These are phyloP conservation scores for Kodamaea suecica DNA, from an alignment of 1,139 yeast species.

Conservation along the genomic window DNA sequence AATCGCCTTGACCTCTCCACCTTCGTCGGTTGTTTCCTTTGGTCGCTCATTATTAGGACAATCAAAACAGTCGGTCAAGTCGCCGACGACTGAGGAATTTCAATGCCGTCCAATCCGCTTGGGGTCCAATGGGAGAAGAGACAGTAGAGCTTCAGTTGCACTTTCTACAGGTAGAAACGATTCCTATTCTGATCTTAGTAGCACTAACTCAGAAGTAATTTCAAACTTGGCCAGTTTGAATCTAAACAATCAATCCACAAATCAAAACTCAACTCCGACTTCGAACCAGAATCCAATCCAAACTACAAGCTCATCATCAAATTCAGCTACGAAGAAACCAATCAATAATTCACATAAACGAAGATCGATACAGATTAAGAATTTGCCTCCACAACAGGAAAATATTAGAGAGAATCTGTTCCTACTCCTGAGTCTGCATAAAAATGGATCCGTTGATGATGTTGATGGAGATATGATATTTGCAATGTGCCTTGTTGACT, in stretches of 20 bases:
- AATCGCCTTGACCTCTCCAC: slow-evolving; percentile 1
- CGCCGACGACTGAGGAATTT: slow-evolving; percentile 23
- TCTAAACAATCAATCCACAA: background rate
- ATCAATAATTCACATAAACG: slow-evolving; percentile 3
- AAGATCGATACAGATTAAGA: slow-evolving; percentile 35
- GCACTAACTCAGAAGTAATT: slow-evolving; percentile 9
- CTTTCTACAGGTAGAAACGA: slow-evolving; percentile 7
- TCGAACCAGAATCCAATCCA: background rate
- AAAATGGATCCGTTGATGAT: background rate
- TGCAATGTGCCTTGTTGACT: slow-evolving; percentile 88
- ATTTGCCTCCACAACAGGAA: slow-evolving; percentile 24
- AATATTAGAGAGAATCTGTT: background rate
- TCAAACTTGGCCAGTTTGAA: background rate
- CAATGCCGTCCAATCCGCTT: slow-evolving; percentile 34
- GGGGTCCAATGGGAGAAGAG: slow-evolving; percentile 18
- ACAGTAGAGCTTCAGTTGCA: slow-evolving; percentile 9
- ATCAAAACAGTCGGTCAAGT: slow-evolving; percentile 5
- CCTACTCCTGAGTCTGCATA: background rate
- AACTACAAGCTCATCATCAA: slow-evolving; percentile 5
- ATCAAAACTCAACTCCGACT: background rate
- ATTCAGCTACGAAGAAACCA: slow-evolving; percentile 8
- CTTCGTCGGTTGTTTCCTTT: slow-evolving; percentile 5
- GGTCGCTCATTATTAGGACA: slow-evolving; percentile 4
- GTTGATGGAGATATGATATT: slow-evolving; percentile 44
- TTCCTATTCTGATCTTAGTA: slow-evolving; percentile 10